A percentile compares a stretch with the other conserved stretches of the same genome.
phyloP scores from a whole-genome alignment of 257 asterid species.

The Orobanche coerulescens region DNA sequence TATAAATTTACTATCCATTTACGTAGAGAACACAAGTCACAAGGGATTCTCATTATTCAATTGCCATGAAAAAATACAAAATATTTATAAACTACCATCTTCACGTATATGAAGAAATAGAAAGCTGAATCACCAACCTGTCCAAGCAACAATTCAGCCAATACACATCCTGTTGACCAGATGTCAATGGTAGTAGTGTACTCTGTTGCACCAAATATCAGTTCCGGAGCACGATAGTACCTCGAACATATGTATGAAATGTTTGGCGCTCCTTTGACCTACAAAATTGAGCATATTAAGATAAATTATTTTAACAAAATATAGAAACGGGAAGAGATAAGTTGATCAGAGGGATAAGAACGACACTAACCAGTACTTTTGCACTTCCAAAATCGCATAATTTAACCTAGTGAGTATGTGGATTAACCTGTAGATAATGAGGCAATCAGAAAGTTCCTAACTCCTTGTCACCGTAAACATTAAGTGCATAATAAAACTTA shows the following conservation, averaged over 20 bases:
- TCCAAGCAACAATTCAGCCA: conserved; percentile 51
- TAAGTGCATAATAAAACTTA: conserved; percentile 14
- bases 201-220: conserved; percentile 54
- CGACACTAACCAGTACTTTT: conserved; percentile 49
- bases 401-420: conserved; percentile 86
- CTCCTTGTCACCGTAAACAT: background rate
- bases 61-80: conserved; percentile 3
- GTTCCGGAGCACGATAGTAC: conserved; percentile 55
- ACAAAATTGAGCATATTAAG: conserved; percentile 10
- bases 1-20: too few species aligned
- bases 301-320: background rate
- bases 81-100: background rate
- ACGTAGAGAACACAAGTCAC: background rate
- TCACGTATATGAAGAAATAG: background rate
- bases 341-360: background rate
- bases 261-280: conserved; percentile 63
- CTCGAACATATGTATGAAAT: conserved; percentile 53
- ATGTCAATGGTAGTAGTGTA: conserved; percentile 52
- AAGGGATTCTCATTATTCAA: background rate
- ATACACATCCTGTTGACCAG: conserved; percentile 59
- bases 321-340: background rate
- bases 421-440: conserved; percentile 55
- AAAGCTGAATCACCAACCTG: conserved; percentile 31
- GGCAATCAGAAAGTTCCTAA: background rate
- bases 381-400: conserved; percentile 97